Evolutionary conservation across 306 rosid genomes (phyloP).

Genomic region (Citrullus amarus): DNA sequence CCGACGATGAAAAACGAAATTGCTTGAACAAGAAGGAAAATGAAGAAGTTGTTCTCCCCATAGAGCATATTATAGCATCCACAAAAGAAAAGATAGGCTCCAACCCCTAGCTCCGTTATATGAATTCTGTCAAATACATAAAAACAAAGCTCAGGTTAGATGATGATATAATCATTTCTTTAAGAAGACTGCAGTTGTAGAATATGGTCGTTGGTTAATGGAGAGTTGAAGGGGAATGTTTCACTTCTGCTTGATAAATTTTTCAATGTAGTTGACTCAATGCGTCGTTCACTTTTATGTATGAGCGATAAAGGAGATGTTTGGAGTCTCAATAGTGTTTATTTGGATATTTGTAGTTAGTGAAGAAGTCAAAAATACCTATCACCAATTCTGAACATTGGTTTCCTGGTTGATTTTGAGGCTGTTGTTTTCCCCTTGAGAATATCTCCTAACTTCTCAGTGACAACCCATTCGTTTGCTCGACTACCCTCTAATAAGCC

Average conservation of each 20-base stretch:
- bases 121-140: conserved; percentile 35
- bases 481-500: conserved; percentile 58
- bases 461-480: conserved; percentile 85
- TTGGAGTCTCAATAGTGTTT: not conserved
- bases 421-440: conserved; percentile 32
- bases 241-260: no score
- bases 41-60: conserved; percentile 53
- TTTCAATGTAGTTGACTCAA: no score
- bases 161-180: not conserved
- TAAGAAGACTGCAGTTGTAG: not conserved
- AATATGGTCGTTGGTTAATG: not conserved
- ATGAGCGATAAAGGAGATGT: not conserved
- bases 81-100: conserved; percentile 52
- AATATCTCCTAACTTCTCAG: conserved; percentile 77
- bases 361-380: conserved; percentile 32
- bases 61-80: conserved; percentile 52
- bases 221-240: no score
- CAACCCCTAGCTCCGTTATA: conserved; percentile 53
- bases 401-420: conserved; percentile 31
- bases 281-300: no score
- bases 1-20: conserved; percentile 58
- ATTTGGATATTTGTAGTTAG: not conserved
- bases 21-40: conserved; percentile 62
- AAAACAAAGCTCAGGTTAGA: conserved; percentile 5
- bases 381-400: conserved; percentile 45